Base-by-base conservation (phyloP, 257 asterid genomes). In the Agastache rugosa region DNA sequence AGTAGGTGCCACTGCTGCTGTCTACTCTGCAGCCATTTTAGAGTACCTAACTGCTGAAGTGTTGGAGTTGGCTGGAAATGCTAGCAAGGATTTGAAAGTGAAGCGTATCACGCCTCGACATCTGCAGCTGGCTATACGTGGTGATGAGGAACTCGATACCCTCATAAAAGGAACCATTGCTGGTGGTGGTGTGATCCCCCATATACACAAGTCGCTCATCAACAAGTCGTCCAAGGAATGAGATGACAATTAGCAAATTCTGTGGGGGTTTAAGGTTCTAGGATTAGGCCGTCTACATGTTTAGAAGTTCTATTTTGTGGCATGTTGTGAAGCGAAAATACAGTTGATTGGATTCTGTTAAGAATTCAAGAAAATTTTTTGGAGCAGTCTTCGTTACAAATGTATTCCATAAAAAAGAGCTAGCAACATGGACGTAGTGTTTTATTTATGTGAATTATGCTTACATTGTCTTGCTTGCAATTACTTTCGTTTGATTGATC, bases 171-270 rank as follows among this genome's bases (percentile, higher is more conserved):
- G 86, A 60, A 83, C 87, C 44, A 83, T 83, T 42, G 87, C 87
- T 63, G 87, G 87, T 17, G 88, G 87, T 25, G 85, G 88, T 15
- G 88, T 84, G 64, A 84, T 84, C 66, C 88, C 88, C 7, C 88
- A 84, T 23, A 84, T 84, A 76, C 88, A 84, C 72, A 84, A 84
- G 77, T 84, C 88, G 7, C 85, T 84, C 68, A 84, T 84, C 80
- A 84, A 84, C 80, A 84, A 84, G 62, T 81, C 88, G 56, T 75
- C 85, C 73, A 81, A 84, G 78, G 84, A 84, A 50, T 81, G 4
- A 63, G 64, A 27, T 12, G 51, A 4, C 37, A 11, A 22, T 65
- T 34, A 44, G 68, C 68, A 20, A 15, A 22, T 5, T 64, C 41
- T 8, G 62, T 17, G 29, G 58, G 67, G 69, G 59, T 42, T 59